These are phyloP conservation scores for Aegilops umbellulata DNA, from an alignment of 176 grass and related monocot species.

Conservation along the genomic window DNA sequence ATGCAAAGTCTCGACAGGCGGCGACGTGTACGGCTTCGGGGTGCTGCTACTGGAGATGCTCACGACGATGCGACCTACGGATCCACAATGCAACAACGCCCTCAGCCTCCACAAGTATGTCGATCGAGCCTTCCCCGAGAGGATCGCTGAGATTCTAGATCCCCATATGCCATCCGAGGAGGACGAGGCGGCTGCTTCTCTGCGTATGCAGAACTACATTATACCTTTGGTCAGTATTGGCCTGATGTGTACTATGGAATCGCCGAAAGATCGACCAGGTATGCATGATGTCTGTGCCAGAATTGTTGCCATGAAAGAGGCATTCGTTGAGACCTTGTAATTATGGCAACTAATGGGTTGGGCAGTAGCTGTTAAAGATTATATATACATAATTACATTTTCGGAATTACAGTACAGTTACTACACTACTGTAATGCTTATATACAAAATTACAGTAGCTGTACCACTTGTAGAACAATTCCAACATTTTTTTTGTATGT, in stretches of 20 bases:
- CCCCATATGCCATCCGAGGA: conserved; percentile 14
- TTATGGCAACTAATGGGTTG: no score
- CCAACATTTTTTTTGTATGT: no score
- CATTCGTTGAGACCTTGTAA: background rate
- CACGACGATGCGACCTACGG: background rate
- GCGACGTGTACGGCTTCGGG: conserved; percentile 11
- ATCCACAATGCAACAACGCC: background rate
- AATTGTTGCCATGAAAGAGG: conserved; percentile 16
- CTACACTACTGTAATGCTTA: no score
- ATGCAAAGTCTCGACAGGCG: background rate
- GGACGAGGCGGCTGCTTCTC: background rate
- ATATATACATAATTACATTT: no score
- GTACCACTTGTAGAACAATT: no score
- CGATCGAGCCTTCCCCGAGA: background rate
- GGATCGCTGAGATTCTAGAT: conserved; percentile 29
- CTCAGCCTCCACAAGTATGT: conserved; percentile 7
- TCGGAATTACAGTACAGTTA: background rate
- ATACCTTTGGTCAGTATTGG: conserved; percentile 22
- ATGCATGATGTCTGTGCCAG: conserved; percentile 2
- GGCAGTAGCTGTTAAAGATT: no score
- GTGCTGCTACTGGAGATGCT: conserved; percentile 34
- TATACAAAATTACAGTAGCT: no score
- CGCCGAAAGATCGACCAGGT: conserved; percentile 7
- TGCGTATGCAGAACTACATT: background rate
- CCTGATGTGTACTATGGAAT: conserved; percentile 30